These are phyloP conservation scores for Tuber borchii DNA, from an alignment of 495 filamentous ascomycete species.

Conservation along the genomic window DNA sequence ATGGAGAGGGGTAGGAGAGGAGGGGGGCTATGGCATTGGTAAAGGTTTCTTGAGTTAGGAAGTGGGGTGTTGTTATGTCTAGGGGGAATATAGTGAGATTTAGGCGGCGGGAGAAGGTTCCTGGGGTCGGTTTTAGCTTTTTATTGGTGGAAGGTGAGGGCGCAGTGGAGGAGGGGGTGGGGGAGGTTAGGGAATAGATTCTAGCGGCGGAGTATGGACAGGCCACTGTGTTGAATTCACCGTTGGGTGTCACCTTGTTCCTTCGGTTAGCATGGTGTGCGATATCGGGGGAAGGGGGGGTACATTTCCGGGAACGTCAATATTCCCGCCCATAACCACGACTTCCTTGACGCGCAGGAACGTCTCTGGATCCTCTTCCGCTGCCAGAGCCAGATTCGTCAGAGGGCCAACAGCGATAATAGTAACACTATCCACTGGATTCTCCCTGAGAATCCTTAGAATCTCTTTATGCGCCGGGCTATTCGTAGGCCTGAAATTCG, in stretches of 20 bases:
- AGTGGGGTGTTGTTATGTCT: constrained; percentile 76
- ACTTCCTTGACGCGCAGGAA: constrained; percentile 86
- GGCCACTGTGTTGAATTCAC: constrained; percentile 79
- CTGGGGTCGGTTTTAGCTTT: constrained; percentile 59
- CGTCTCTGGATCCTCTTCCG: constrained; percentile 72
- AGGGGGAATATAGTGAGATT: constrained; percentile 78
- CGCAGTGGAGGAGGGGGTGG: constrained; percentile 55
- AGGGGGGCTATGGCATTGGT: constrained; percentile 48
- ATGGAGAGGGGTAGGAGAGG: constrained; percentile 49
- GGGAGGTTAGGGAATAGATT: constrained; percentile 83
- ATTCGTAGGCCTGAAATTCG: constrained; percentile 60
- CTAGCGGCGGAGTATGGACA: constrained; percentile 79
- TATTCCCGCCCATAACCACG: constrained; percentile 93
- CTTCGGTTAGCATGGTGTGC: constrained; percentile 6
- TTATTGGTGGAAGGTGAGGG: constrained; percentile 38
- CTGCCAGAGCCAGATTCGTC: constrained; percentile 84
- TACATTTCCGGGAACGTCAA: constrained; percentile 69
- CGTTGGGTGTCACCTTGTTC: constrained; percentile 57
- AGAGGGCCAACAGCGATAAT: constrained; percentile 84
- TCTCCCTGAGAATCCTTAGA: constrained; percentile 66
- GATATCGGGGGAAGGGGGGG: neutral
- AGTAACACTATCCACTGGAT: constrained; percentile 75
- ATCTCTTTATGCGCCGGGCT: constrained; percentile 73
- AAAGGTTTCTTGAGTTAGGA: constrained; percentile 58
- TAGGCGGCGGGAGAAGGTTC: constrained; percentile 55